Evolutionary conservation across 2,329 filamentous ascomycete genomes (phyloP), one percentile per base, ranked within the genome.

Genomic region (Penicillium crustosum): DNA sequence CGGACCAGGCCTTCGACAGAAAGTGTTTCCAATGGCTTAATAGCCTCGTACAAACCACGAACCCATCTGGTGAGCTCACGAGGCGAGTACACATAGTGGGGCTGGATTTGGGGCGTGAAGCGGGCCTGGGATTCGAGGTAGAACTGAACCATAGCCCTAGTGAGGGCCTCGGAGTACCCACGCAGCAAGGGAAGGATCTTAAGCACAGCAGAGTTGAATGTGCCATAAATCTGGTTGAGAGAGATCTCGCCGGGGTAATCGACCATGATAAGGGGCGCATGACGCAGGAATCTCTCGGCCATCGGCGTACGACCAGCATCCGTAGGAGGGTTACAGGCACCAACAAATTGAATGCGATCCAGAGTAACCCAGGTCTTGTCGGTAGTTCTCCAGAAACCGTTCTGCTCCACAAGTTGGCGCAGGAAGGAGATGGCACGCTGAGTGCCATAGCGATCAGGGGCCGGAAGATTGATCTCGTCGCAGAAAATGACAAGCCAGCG

Each of bases 401-500:
- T 97, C 72, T 99, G 94, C 75, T 99, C 94, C 49, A 99, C 93
- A 61, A 99, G 86, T 74, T 99, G 94, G 67, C 95, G 88, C 65
- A 99, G 77, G 84, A 99, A 99, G 6, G 94, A 95, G 64, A 99
- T 99, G 35, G 94, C 94, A 61, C 94, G 88, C 75, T 99, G 94
- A 2, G 95, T 99, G 55, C 93, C 93, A 73, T 99, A 99, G 69
- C 92, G 93, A 78, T 99, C 94, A 4, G 94, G 94, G 5, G 94
- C 93, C 7, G 94, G 94, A 81, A 99, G 83, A 77, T 99, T 99
- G 79, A 99, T 99, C 75, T 99, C 94, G 73, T 99, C 94, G 69
- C 94, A 99, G 83, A 99, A 99, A 61, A 99, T 86, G 45, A 99
- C 93, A 38, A 99, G 83, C 94, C 94, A 99, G 66, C 93, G 89